Percentiles rank a stretch among this genome's conserved stretches.
These are phyloP conservation scores for Chrysoporthe puriensis DNA, from an alignment of 2,329 filamentous ascomycete genomes.

Conservation along the genomic window DNA sequence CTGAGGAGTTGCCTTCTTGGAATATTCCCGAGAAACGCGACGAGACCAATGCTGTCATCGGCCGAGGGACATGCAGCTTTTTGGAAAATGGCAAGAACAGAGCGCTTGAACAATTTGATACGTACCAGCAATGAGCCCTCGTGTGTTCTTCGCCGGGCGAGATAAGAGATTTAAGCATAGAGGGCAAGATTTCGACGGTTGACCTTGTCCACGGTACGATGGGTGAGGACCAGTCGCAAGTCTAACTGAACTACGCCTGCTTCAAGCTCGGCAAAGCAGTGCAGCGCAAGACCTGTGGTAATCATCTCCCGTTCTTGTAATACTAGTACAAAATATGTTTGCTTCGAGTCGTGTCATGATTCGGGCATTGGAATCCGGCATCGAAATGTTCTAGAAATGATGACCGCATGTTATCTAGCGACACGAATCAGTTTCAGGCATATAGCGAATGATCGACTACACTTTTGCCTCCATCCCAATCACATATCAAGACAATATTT, in stretches of 20 bases:
- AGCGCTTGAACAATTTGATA: neutral
- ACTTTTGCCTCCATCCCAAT: neutral
- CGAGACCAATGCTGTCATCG: neutral
- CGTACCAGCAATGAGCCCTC: neutral
- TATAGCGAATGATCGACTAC: neutral
- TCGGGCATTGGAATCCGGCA: neutral
- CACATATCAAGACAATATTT: no score
- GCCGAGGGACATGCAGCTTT: neutral
- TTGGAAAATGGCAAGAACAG: neutral
- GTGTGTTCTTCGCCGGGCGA: neutral
- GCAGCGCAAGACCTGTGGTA: neutral
- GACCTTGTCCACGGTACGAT: no score
- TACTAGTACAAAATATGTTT: neutral
- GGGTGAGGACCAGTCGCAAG: neutral
- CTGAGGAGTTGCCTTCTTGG: neutral
- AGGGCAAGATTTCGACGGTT: neutral
- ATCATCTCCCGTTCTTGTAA: neutral
- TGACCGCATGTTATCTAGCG: neutral
- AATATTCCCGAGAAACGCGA: neutral
- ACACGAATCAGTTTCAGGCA: neutral
- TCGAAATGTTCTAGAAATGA: no score
- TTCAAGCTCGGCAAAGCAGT: neutral
- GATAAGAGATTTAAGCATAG: neutral
- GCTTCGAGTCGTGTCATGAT: neutral
- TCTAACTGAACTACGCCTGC: no score